Evolutionary conservation across 2,329 filamentous ascomycete genomes (phyloP).

Genomic region (Microsporum audouinii): DNA sequence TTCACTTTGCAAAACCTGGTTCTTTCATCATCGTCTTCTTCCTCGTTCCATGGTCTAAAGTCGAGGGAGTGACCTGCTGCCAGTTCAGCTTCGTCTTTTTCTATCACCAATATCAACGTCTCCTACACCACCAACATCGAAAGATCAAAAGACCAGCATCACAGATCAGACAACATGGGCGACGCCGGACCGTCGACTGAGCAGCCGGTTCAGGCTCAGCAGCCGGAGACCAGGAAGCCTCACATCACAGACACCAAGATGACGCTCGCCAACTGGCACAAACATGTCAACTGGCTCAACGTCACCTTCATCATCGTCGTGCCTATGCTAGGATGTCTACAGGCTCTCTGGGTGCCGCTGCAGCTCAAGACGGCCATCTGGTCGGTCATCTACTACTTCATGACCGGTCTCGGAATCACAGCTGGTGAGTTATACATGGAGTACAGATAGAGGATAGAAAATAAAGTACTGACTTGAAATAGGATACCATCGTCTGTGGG

Average conservation of each 20-base stretch:
- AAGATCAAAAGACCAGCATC: background rate
- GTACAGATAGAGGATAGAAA: background rate
- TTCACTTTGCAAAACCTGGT: background rate
- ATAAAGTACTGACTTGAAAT: slow-evolving; percentile 16
- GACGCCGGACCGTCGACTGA: background rate
- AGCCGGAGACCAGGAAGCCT: slow-evolving; percentile 43
- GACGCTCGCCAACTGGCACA: slow-evolving; percentile 73
- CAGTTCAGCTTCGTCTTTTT: background rate
- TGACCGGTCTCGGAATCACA: slow-evolving; percentile 68
- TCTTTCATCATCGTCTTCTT: too few relatives aligned
- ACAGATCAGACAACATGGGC: background rate
- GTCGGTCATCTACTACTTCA: slow-evolving; percentile 69
- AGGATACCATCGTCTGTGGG: slow-evolving; percentile 75
- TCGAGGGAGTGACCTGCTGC: background rate
- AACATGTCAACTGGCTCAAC: slow-evolving; percentile 92
- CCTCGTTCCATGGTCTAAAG: background rate
- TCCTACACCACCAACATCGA: background rate
- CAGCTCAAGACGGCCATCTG: slow-evolving; percentile 60
- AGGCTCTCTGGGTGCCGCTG: slow-evolving; percentile 67
- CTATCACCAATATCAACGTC: background rate
- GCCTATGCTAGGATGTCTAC: slow-evolving; percentile 60
- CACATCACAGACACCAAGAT: slow-evolving; percentile 78
- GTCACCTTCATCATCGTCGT: slow-evolving; percentile 67
- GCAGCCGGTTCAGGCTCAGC: background rate
- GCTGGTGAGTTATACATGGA: slow-evolving; percentile 44